Base-by-base conservation (phyloP, 257 asterid species). In the Henckelia pumila region DNA sequence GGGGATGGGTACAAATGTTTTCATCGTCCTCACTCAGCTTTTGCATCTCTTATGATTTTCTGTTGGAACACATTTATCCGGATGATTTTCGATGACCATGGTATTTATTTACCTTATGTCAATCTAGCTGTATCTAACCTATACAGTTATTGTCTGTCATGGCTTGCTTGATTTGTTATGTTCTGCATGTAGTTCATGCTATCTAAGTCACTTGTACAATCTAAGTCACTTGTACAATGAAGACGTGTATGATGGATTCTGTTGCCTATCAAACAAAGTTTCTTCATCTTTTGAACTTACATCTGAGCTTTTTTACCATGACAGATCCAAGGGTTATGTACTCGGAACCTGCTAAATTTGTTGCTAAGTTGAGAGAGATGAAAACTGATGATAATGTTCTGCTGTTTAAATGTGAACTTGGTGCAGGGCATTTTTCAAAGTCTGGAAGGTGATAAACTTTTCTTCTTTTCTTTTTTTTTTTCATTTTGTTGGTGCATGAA, bases 351-450 rank as follows among this genome's bases (percentile, higher is more conserved):
- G 97, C 97, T 17, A 93, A 93, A 73, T 93, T 73, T 80, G 92
- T 93, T 30, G 99, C 99, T 11, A 93, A 93, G 81, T 71, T 93
- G 83, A 90, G 99, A 74, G 97, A 93, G 44, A 68, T 71, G 79
- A 93, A 93, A 79, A 86, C 90, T 30, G 90, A 88, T 76, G 82
- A 81, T 68, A 93, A 90, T 76, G 21, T 75, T 67, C 85, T 89
- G 70, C 75, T 92, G 76, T 85, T 92, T 75, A 92, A 88, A 78
- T 90, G 97, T 58, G 95, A 88, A 75, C 91, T 90, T 70, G 94
- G 97, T 47, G 99, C 99, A 0, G 99, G 97, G 16, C 99, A 93
- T 83, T 93, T 84, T 66, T 93, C 97, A 7, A 93, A 93, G 82
- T 93, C 99, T 0, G 97, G 99, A 78, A 88, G 98, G 98, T 92